phyloP scores from a whole-genome alignment of 202 grass and related monocot genomes.

The Schoenoplectus triqueter region DNA sequence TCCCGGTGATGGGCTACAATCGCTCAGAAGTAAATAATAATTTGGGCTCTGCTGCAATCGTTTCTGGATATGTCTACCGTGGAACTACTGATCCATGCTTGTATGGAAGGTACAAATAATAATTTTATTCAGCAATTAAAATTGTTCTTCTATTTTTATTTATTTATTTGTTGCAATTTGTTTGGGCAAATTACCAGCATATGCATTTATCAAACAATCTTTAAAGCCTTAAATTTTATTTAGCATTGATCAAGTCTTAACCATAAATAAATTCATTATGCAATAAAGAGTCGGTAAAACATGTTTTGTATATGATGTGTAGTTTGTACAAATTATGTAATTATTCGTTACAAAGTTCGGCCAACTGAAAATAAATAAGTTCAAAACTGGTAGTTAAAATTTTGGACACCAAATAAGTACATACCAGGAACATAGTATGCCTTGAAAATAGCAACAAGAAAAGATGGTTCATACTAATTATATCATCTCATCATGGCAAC shows the following conservation, averaged over 20 bases:
- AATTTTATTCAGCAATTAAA: not conserved
- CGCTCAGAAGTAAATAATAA: constrained; percentile 60
- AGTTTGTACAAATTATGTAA: not conserved
- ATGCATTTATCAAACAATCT: not conserved
- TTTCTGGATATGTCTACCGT: constrained; percentile 73
- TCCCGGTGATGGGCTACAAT: constrained; percentile 67
- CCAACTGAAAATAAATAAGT: not conserved
- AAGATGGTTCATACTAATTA: not conserved
- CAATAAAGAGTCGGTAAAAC: not conserved
- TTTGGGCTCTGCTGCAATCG: constrained; percentile 60
- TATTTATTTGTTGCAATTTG: not conserved
- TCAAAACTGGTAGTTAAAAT: not conserved
- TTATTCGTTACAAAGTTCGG: not conserved
- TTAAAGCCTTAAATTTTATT: constrained; percentile 1
- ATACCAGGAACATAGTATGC: not conserved
- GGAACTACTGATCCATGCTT: constrained; percentile 70
- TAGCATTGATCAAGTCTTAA: not conserved
- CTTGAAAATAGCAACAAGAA: not conserved
- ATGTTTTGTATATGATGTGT: not conserved
- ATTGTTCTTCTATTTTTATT: not conserved
- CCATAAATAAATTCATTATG: not conserved
- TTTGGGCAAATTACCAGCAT: not conserved
- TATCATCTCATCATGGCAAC: not conserved
- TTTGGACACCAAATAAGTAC: not conserved
- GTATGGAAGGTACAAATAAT: constrained; percentile 52